A percentile compares a stretch with the other conserved stretches of the same genome.
phyloP scores from a whole-genome alignment of 305 asterid species.

The Solanum hybrid region DNA sequence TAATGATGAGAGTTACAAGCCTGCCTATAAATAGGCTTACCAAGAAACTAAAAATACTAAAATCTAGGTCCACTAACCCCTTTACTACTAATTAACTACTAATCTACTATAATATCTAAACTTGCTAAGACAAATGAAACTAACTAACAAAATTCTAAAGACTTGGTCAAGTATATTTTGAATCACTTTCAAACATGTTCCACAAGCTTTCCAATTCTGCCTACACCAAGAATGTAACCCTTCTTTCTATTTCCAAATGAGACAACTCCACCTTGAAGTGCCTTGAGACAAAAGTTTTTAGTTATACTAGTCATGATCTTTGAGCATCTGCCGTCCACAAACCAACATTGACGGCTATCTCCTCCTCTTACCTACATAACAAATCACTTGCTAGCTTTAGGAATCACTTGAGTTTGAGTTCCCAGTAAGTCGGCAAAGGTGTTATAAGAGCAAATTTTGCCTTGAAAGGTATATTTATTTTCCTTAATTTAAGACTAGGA shows the following conservation, averaged over 20 bases:
- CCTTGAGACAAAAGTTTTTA: not conserved
- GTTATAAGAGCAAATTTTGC: not conserved
- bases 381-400: not conserved
- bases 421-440: not conserved
- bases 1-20: not conserved
- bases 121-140: not conserved
- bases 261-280: not conserved
- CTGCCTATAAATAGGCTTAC: not conserved
- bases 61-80: not conserved
- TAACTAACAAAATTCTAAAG: not conserved
- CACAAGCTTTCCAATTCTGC: not conserved
- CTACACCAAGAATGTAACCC: not conserved
- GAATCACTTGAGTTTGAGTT: not conserved
- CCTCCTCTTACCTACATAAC: not conserved
- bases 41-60: not conserved
- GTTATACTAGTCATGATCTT: not conserved
- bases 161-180: not conserved
- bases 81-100: no score
- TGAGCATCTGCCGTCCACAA: not conserved
- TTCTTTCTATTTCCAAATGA: not conserved
- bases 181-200: not conserved
- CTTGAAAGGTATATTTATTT: not conserved
- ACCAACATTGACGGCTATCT: not conserved
- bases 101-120: no score
- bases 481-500: not conserved